Evolutionary conservation across 106 monocot genomes (phyloP), one percentile per base, ranked within the genome.

Genomic region (Platanthera zijinensis): DNA sequence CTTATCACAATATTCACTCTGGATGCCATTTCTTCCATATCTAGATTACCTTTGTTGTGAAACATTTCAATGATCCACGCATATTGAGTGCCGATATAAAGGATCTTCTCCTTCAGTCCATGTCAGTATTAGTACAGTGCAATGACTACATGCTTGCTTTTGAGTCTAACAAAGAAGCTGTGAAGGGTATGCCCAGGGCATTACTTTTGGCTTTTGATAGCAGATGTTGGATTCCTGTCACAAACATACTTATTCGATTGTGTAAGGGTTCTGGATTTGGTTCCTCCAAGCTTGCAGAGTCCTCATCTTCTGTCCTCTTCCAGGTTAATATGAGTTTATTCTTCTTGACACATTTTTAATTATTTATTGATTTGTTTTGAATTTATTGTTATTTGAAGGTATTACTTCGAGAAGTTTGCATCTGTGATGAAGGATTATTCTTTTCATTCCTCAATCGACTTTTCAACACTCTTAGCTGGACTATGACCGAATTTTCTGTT

Each of bases 401-500:
- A 19, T 66, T 99, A 63, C 71, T 99, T 54, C 84, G 91, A 77
- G 94, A 94, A 47, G 75, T 83, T 25, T 94, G 97, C 62, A 57
- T 87, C 52, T 75, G 83, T 53, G 89, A 99, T 84, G 89, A 94
- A 78, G 84, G 64, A 79, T 77, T 99, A 50, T 89, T 94, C 61
- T 89, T 88, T 57, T 86, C 86, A 79, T 99, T 99, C 51, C 97
- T 99, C 17, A 99, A 99, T 80, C 84, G 86, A 52, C 86, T 99
- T 78, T 99, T 99, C 83, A 99, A 99, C 81, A 99, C 88, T 50
- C 94, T 99, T 49, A 94, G 97, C 76, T 94, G 94, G 97, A 89
- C 91, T 18, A 94, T 99, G 89, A 99, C 97, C 13, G 97, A 99
- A 80, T 99, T 94, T 64, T 94, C 97, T 63, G 85, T 99, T 82